phyloP scores from a whole-genome alignment of 345 rosid species.

The Chamaenerion angustifolium region DNA sequence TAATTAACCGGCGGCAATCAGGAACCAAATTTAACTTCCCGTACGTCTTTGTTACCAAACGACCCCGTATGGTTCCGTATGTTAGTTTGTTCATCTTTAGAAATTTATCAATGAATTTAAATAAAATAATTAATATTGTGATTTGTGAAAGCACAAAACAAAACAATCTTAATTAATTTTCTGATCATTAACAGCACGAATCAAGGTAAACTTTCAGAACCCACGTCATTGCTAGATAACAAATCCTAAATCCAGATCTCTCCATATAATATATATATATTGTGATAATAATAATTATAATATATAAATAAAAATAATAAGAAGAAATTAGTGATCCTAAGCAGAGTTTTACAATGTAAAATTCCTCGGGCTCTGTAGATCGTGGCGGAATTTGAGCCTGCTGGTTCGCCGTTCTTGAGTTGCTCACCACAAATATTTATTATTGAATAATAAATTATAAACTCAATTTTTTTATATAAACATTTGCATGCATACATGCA shows the following conservation, averaged over 20 bases:
- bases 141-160: not conserved
- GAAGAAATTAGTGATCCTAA: slow-evolving; percentile 2
- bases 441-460: not conserved
- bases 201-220: slow-evolving; percentile 1
- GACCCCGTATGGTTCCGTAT: too few species aligned
- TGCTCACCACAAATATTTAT: not conserved
- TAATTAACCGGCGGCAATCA: too few species aligned
- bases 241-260: not conserved
- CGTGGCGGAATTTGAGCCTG: slow-evolving; percentile 7
- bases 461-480: too few species aligned
- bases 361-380: not conserved
- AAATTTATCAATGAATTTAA: too few species aligned
- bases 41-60: too few species aligned
- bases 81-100: too few species aligned
- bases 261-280: not conserved
- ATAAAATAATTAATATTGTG: not conserved
- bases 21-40: too few species aligned
- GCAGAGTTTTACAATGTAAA: not conserved
- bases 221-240: not conserved
- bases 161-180: too few species aligned
- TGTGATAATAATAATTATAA: not conserved
- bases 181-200: not conserved
- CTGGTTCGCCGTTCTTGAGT: slow-evolving; percentile 10
- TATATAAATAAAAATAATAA: too few species aligned
- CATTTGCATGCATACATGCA: too few species aligned